These are phyloP conservation scores for Leonotis leonurus DNA, from an alignment of 257 asterid genomes.

Conservation along the genomic window DNA sequence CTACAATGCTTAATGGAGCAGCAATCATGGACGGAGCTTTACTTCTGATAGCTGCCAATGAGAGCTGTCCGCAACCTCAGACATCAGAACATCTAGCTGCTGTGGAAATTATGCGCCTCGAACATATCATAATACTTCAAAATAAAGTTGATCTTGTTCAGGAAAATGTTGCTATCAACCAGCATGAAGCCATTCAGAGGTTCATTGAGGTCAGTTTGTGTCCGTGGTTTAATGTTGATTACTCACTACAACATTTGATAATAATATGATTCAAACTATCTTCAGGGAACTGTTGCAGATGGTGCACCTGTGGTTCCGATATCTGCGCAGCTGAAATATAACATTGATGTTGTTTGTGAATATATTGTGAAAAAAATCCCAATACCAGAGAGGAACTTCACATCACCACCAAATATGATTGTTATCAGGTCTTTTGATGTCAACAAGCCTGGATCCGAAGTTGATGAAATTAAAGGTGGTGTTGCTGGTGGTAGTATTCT, in stretches of 20 bases:
- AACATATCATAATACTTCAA: conserved; percentile 88
- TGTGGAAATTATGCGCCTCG: conserved; percentile 88
- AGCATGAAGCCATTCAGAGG: conserved; percentile 92
- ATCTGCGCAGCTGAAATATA: conserved; percentile 93
- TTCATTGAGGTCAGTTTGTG: conserved; percentile 61
- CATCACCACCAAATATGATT: conserved; percentile 91
- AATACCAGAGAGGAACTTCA: conserved; percentile 79
- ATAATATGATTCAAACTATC: conserved; percentile 9
- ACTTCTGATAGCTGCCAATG: conserved; percentile 92
- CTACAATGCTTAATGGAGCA: conserved; percentile 97
- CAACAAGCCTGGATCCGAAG: conserved; percentile 96
- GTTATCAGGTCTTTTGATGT: conserved; percentile 96
- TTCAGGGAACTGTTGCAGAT: conserved; percentile 91
- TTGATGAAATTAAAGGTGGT: conserved; percentile 91
- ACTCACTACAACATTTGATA: background rate
- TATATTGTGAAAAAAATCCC: conserved; percentile 84
- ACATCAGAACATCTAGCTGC: conserved; percentile 98
- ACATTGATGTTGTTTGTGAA: conserved; percentile 91
- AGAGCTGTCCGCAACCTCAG: conserved; percentile 98
- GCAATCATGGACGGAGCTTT: conserved; percentile 96
- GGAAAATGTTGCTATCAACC: conserved; percentile 93
- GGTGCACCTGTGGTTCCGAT: conserved; percentile 89
- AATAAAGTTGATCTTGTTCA: conserved; percentile 97
- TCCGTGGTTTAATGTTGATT: background rate
- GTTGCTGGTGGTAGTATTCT: conserved; percentile 99